phyloP scores from a whole-genome alignment of 2,329 filamentous ascomycete species.

The Microsporum canis region DNA sequence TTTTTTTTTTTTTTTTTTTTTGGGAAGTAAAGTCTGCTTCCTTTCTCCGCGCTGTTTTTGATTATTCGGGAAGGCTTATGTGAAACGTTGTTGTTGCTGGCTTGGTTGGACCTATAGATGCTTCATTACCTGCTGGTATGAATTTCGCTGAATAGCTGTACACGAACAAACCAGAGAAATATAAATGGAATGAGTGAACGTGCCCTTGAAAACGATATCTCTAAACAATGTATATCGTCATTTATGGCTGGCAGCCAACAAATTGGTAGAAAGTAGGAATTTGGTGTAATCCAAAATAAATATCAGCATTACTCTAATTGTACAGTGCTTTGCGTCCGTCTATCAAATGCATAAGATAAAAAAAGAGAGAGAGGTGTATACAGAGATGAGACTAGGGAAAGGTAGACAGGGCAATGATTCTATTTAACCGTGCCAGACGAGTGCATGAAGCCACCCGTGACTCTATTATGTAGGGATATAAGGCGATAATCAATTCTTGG shows the following conservation, averaged over 20 bases:
- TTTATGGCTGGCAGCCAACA: too few species aligned
- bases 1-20: not conserved
- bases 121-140: not conserved
- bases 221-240: not conserved
- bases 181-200: not conserved
- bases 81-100: conserved; percentile 1
- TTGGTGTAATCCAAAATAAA: not conserved
- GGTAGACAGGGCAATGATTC: not conserved
- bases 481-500: not conserved
- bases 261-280: too few species aligned
- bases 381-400: not conserved
- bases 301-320: not conserved
- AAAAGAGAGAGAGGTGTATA: not conserved
- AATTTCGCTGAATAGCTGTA: not conserved
- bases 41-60: not conserved
- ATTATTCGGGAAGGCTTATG: conserved; percentile 5
- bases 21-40: not conserved
- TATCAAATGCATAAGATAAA: not conserved
- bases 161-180: not conserved
- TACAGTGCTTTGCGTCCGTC: not conserved
- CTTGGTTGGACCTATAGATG: conserved; percentile 2
- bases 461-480: not conserved
- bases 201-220: not conserved
- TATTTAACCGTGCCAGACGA: not conserved
- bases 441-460: not conserved